Base-by-base conservation (phyloP, 1,139 yeast genomes). In the Torulaspora globosa region DNA sequence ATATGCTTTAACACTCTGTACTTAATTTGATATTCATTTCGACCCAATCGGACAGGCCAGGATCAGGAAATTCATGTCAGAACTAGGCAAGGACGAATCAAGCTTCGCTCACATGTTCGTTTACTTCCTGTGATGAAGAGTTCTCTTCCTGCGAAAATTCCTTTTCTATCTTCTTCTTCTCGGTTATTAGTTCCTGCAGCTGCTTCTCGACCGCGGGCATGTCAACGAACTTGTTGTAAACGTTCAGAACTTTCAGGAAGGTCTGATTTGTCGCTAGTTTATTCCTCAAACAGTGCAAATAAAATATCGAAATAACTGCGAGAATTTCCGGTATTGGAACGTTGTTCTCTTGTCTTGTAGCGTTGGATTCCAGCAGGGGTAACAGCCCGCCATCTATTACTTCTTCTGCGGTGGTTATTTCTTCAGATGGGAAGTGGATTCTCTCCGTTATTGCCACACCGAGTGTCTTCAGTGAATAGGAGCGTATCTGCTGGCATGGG, bases 401-500 rank as follows among this genome's bases (percentile, higher is more conserved):
- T 5, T 81, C 82, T 34, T 70, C 72, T 0, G 79, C 72, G 2
- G 75, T 72, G 11, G 45, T 41, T 18, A 76, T 67, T 15, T 62
- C 71, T 44, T 49, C 67, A 43, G 54, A 51, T 8, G 57, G 55
- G 3, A 57, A 51, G 9, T 53, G 61, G 46, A 71, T 57, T 0
- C 74, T 50, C 26, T 52, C 56, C 52, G 58, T 81, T 56, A 51
- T 76, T 54, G 76, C 61, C 47, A 69, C 60, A 56, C 79, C 80
- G 57, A 89, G 69, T 14, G 76, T 61, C 47, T 74, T 69, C 48
- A 84, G 63, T 0, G 96, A 92, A 63, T 72, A 78, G 0, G 75
- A 67, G 38, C 96, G 72, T 10, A 89, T 72, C 60, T 84, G 89
- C 30, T 87, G 74, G 62, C 95, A 86, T 8, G 95, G 95, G 58